phyloP scores from a whole-genome alignment of 352 stramenopile species.

The Achlya hypogyna region DNA sequence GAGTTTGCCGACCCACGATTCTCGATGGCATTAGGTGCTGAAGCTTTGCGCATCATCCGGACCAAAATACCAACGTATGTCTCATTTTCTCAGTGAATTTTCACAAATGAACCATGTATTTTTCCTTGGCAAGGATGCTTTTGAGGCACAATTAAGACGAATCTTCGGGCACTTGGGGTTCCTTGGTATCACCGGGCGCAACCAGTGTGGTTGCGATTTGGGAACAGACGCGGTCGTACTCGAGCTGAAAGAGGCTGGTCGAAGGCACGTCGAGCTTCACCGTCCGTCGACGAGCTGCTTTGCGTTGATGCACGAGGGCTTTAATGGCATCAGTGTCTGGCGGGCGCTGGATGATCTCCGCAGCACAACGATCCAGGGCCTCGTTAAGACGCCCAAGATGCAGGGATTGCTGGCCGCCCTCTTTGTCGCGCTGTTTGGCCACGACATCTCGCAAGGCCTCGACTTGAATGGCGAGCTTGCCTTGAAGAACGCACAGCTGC shows the following conservation, averaged over 20 bases:
- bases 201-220: not conserved
- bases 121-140: no score
- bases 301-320: not conserved
- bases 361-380: not conserved
- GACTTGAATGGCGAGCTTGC: constrained; percentile 9
- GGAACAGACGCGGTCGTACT: constrained; percentile 12
- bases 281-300: not conserved
- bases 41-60: constrained; percentile 62
- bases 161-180: not conserved
- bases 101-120: not conserved
- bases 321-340: not conserved
- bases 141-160: not conserved
- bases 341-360: not conserved
- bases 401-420: not conserved
- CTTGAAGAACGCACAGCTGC: constrained; percentile 16
- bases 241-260: not conserved
- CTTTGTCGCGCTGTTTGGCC: not conserved
- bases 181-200: not conserved
- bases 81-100: constrained; percentile 22
- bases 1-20: no score
- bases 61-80: constrained; percentile 72
- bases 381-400: not conserved
- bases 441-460: constrained; percentile 12
- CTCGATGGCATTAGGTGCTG: constrained; percentile 2
- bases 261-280: not conserved